Evolutionary conservation across 179 eudicot species (phyloP).

Genomic region (Camellia oleifera): DNA sequence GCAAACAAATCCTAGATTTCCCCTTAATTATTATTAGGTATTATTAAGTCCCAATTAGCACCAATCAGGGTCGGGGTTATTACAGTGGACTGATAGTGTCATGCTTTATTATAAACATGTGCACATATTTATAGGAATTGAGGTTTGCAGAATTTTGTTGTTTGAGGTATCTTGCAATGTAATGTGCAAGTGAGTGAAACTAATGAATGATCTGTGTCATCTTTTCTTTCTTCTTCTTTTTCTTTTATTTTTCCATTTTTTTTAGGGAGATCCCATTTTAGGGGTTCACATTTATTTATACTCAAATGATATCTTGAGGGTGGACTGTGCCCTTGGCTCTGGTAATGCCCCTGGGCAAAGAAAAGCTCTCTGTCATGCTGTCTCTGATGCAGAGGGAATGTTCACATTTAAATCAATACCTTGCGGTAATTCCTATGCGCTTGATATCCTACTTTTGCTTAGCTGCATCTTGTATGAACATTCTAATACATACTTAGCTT

Average conservation of each 20-base stretch:
- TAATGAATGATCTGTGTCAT: not conserved
- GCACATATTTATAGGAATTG: not conserved
- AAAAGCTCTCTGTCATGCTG: constrained; percentile 84
- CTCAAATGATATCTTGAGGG: constrained; percentile 72
- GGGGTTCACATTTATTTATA: constrained; percentile 91
- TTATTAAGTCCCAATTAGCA: no score
- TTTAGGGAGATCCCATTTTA: constrained; percentile 90
- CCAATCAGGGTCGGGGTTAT: no score
- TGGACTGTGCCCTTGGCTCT: constrained; percentile 78
- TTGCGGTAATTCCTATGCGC: constrained; percentile 57
- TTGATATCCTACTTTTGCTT: not conserved
- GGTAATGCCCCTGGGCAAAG: constrained; percentile 67
- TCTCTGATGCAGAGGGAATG: constrained; percentile 85
- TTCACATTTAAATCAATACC: constrained; percentile 80
- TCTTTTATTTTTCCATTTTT: not conserved
- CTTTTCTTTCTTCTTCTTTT: not conserved
- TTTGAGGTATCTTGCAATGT: not conserved
- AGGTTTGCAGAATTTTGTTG: not conserved
- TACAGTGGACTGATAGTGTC: not conserved
- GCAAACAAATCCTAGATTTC: no score
- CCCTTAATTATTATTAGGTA: no score
- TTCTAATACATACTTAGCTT: no score
- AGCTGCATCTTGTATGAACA: no score
- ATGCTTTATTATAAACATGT: not conserved
- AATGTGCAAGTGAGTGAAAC: not conserved